These are phyloP conservation scores for Pestalotiopsis sp. DNA, from an alignment of 2,329 filamentous ascomycete genomes.

Conservation along the genomic window DNA sequence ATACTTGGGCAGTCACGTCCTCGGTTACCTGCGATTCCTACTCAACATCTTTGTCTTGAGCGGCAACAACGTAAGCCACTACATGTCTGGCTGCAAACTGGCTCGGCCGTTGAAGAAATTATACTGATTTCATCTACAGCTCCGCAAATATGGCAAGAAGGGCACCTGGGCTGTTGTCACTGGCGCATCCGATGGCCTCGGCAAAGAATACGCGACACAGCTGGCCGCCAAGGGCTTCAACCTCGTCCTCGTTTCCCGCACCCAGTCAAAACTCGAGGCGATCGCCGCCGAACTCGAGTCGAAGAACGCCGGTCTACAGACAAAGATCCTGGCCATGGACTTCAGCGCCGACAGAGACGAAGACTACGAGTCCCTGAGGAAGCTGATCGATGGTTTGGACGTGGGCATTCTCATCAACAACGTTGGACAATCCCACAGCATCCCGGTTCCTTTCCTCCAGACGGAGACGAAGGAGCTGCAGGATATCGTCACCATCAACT, in stretches of 20 bases:
- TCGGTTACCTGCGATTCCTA: conserved; percentile 64
- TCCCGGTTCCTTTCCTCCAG: conserved; percentile 85
- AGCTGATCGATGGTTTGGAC: conserved; percentile 73
- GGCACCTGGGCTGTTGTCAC: conserved; percentile 95
- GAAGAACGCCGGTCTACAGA: conserved; percentile 70
- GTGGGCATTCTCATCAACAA: conserved; percentile 94
- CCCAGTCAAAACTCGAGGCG: conserved; percentile 83
- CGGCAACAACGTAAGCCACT: conserved; percentile 60
- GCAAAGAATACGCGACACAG: conserved; percentile 93
- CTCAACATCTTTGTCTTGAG: conserved; percentile 70
- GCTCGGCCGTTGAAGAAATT: not conserved
- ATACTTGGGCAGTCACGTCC: conserved; percentile 56
- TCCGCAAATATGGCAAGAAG: conserved; percentile 86
- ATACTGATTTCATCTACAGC: conserved; percentile 49
- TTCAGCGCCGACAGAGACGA: conserved; percentile 77
- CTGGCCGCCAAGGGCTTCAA: conserved; percentile 93
- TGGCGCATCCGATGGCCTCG: conserved; percentile 93
- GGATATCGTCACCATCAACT: conserved; percentile 95
- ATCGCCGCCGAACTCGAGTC: conserved; percentile 75
- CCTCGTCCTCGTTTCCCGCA: conserved; percentile 91
- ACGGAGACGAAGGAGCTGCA: conserved; percentile 80
- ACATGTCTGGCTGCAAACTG: not conserved
- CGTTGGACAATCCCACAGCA: conserved; percentile 90
- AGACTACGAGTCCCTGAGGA: conserved; percentile 77
- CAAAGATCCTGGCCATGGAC: conserved; percentile 88